Conservation (phyloP, 495 filamentous ascomycete species). For the Parachaetomium inaequale region DNA sequence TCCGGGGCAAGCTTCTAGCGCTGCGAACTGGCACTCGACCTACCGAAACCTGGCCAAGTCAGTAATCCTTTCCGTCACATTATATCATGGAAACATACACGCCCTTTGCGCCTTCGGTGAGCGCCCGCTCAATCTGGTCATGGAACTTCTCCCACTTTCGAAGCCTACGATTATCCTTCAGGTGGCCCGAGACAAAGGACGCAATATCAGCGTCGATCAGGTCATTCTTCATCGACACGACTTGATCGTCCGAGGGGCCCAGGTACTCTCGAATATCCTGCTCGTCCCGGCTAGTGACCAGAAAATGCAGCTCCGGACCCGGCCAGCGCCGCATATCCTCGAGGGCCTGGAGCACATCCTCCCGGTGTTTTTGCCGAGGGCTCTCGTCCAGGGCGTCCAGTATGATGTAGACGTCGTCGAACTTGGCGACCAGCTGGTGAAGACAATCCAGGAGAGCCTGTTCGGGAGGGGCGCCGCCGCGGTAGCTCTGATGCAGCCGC, state of each 20-base stretch:
- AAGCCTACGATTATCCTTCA: background rate
- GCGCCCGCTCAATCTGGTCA: conserved; percentile 1
- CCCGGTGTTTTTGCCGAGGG: conserved; percentile 3
- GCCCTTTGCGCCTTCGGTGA: background rate
- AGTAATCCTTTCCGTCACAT: background rate
- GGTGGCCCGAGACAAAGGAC: conserved; percentile 16
- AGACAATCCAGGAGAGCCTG: background rate
- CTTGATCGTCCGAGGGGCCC: background rate
- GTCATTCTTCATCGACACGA: background rate
- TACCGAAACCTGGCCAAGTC: conserved; percentile 2
- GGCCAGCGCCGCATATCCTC: conserved; percentile 4
- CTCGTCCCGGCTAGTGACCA: conserved; percentile 2
- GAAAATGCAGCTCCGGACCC: conserved; percentile 6
- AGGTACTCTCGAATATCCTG: conserved; percentile 4
- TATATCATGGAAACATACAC: background rate
- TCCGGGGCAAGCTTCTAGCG: background rate
- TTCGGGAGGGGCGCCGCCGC: background rate
- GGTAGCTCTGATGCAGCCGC: background rate
- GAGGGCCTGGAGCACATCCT: background rate
- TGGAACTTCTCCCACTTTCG: background rate
- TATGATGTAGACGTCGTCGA: conserved; percentile 6
- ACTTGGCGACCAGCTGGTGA: background rate
- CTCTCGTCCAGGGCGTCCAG: conserved; percentile 12
- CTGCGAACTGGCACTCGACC: conserved; percentile 12
- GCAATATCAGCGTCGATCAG: conserved; percentile 7